These are phyloP conservation scores for Gossypium mustelinum DNA, from an alignment of 345 rosid genomes.

Conservation along the genomic window DNA sequence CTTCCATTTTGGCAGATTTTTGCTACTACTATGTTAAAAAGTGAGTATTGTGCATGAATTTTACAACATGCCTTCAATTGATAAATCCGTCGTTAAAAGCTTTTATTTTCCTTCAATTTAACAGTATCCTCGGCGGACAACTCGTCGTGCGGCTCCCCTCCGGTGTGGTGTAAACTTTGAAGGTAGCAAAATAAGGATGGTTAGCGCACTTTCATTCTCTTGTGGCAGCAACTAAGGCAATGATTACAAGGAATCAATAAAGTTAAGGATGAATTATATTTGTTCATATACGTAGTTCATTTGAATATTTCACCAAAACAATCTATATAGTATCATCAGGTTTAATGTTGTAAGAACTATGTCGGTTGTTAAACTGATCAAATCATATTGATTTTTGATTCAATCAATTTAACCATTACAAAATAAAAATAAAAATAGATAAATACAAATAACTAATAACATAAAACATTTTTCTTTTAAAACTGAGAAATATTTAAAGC, in stretches of 20 bases:
- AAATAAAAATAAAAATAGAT: no score
- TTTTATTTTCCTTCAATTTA: conserved; percentile 4
- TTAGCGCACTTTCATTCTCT: neutral
- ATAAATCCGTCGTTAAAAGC: neutral
- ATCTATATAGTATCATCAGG: neutral
- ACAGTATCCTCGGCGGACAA: conserved; percentile 81
- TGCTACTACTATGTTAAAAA: conserved; percentile 59
- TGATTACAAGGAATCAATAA: conserved; percentile 6
- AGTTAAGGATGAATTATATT: conserved; percentile 7
- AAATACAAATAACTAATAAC: no score
- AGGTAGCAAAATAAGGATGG: neutral
- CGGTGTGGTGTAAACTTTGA: conserved; percentile 55
- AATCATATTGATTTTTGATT: no score
- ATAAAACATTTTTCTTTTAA: no score
- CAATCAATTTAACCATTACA: no score
- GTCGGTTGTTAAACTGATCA: no score
- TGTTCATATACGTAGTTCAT: neutral
- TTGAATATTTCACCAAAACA: neutral
- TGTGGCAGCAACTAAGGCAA: neutral
- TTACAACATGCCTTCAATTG: neutral
- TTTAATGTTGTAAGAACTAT: no score
- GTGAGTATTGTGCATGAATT: neutral
- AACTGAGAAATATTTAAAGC: no score
- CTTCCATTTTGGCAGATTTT: conserved; percentile 85
- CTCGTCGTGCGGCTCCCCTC: conserved; percentile 90